Evolutionary conservation across 2,329 filamentous ascomycete genomes (phyloP), one percentile per base, ranked within the genome.

Genomic region (Cryoendolithus antarcticus): DNA sequence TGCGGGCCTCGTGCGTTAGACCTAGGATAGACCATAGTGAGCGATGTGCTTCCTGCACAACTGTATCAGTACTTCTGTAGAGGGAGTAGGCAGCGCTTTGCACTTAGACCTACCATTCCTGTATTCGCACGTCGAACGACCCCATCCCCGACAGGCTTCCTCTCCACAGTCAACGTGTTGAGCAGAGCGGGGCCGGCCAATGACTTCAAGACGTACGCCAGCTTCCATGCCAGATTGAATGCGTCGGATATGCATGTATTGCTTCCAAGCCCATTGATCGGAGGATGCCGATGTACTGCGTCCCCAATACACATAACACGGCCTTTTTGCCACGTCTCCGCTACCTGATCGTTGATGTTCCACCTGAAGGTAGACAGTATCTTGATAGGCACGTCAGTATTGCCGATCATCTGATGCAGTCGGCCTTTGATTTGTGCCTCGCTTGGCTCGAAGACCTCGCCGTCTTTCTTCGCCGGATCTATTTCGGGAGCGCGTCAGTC

Each of bases 281-380:
- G 73, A 1, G 73, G 72, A 49, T 76, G 73, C 1, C 72, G 63
- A 49, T 77, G 73, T 1, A 70, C 69, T 0, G 73, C 69, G 44
- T 77, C 73, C 5, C 74, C 72, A 6, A 75, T 57, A 42, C 70
- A 72, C 51, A 72, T 65, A 52, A 68, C 56, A 29, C 64, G 65
- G 6, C 63, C 62, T 3, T 63, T 53, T 13, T 44, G 42, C n/a
- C 74, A 78, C 7, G 61, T 57, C 47, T 73, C 65, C 0, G 74
- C 74, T 1, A 75, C 67, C 2, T 60, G 69, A 50, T 78, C 74
- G 46, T 75, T 75, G 48, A 77, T 68, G 37, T 55, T 58, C 74
- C 74, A 78, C 42, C 66, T 67, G 9, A 66, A 69, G 3, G 72
- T 51, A 30, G 62, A 53, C 8, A 74, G 39, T 29, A 76, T 62